Evolutionary conservation across 805 yeast species (phyloP).

Genomic region (Saccharomyces mikatae): DNA sequence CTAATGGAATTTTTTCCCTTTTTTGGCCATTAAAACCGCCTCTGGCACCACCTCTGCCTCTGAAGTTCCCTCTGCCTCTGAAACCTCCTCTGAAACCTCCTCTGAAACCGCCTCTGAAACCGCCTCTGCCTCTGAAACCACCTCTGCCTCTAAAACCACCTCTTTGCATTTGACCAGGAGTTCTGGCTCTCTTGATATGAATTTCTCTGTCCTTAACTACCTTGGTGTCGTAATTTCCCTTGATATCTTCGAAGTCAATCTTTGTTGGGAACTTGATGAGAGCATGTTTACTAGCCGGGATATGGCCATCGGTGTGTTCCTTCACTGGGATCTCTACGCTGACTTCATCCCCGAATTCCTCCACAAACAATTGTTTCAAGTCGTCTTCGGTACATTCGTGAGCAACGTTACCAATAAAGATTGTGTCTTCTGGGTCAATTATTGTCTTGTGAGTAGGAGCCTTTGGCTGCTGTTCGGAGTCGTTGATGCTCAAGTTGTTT

Average conservation of each 20-base stretch:
- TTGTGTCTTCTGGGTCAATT: conserved; percentile 29
- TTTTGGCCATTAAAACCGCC: conserved; percentile 20
- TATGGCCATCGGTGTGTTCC: conserved; percentile 16
- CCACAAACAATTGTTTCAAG: conserved; percentile 19
- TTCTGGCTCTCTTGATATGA: conserved; percentile 25
- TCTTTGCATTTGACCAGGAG: conserved; percentile 8
- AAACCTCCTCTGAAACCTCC: conserved; percentile 3
- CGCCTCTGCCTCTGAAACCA: conserved; percentile 6
- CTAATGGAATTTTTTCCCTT: conserved; percentile 31
- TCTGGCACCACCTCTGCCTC: conserved; percentile 14
- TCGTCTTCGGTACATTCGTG: conserved; percentile 25
- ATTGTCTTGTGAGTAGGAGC: conserved; percentile 3
- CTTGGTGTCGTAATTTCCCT: conserved; percentile 24
- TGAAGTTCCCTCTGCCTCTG: conserved; percentile 8
- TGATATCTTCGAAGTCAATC: conserved; percentile 26
- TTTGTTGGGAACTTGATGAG: conserved; percentile 27
- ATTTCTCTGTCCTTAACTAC: conserved; percentile 28
- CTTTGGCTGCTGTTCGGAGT: conserved; percentile 3
- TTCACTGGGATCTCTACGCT: conserved; percentile 26
- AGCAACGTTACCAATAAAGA: conserved; percentile 29
- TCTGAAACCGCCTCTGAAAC: conserved; percentile 7
- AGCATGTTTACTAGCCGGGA: conserved; percentile 26
- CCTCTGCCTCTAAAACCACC: conserved; percentile 5
- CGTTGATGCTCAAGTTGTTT: conserved; percentile 1
- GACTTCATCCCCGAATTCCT: conserved; percentile 20